A percentile compares a stretch with the other conserved stretches of the same genome.
Conservation (phyloP, 2,329 filamentous ascomycete genomes). For the Cladosporium sp. region DNA sequence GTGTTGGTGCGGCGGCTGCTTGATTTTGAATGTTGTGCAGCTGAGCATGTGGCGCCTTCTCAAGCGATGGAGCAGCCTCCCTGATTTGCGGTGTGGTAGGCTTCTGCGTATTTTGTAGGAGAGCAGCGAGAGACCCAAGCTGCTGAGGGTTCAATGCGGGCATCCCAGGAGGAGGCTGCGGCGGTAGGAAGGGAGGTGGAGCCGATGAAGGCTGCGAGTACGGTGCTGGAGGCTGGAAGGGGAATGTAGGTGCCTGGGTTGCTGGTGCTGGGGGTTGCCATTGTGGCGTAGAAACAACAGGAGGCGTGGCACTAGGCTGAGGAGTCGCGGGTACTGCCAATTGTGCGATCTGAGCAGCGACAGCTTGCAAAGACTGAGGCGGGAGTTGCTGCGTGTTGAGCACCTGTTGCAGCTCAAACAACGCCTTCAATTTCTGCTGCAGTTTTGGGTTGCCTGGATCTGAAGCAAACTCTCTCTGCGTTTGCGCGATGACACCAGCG, state of each 20-base stretch:
- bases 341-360: constrained; percentile 60
- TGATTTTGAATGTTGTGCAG: constrained; percentile 29
- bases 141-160: constrained; percentile 18
- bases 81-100: constrained; percentile 35
- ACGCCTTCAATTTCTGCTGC: constrained; percentile 75
- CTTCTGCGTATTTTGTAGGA: constrained; percentile 31
- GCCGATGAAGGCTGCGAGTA: constrained; percentile 26
- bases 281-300: constrained; percentile 24
- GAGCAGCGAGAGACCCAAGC: constrained; percentile 24
- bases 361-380: constrained; percentile 65
- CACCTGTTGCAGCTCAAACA: constrained; percentile 78
- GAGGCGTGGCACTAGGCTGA: constrained; percentile 12
- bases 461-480: constrained; percentile 69
- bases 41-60: constrained; percentile 28
- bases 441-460: constrained; percentile 72
- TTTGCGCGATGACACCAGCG: constrained; percentile 68
- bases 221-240: constrained; percentile 27
- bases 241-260: constrained; percentile 19
- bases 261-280: constrained; percentile 25
- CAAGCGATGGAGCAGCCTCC: constrained; percentile 28
- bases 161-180: constrained; percentile 17
- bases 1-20: constrained; percentile 20
- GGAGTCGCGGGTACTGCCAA: constrained; percentile 31
- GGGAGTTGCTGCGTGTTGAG: constrained; percentile 69
- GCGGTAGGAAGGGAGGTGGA: constrained; percentile 18